Conservation (phyloP, 768 basidiomycete genomes). For the Tricholomella constricta region DNA sequence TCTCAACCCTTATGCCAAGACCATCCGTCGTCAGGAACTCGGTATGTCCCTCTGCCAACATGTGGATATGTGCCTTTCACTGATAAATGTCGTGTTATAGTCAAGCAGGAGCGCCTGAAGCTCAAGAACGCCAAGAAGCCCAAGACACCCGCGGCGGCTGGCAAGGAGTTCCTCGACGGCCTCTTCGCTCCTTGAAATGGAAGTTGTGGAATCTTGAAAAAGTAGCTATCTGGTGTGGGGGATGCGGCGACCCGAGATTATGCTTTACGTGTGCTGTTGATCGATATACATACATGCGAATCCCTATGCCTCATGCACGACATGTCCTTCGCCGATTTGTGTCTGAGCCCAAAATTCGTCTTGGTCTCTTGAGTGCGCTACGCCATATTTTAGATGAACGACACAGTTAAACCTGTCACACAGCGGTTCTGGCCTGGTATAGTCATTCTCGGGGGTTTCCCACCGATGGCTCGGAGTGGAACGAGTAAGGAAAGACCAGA, state of each 20-base stretch:
- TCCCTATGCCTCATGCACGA: conserved; percentile 4
- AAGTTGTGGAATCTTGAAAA: not conserved
- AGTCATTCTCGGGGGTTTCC: no score
- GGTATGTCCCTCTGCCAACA: conserved; percentile 52
- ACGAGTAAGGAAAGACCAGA: no score
- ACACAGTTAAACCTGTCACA: no score
- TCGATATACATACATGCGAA: not conserved
- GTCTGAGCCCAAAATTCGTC: no score
- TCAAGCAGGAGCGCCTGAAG: conserved; percentile 79
- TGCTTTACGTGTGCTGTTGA: conserved; percentile 8
- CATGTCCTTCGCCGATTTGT: no score
- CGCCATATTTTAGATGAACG: no score
- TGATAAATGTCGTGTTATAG: conserved; percentile 37
- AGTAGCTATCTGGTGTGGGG: not conserved
- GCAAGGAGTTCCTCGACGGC: conserved; percentile 81
- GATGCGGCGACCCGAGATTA: conserved; percentile 3
- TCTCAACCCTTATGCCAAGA: conserved; percentile 98
- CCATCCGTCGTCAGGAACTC: conserved; percentile 84
- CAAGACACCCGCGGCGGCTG: conserved; percentile 63
- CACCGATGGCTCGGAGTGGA: no score
- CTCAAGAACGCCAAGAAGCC: conserved; percentile 66
- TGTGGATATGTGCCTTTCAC: not conserved
- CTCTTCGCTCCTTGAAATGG: conserved; percentile 80
- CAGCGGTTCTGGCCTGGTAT: no score
- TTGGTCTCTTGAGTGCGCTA: no score